Conservation (phyloP, 495 filamentous ascomycete species). For the Geoglossum glabrum region DNA sequence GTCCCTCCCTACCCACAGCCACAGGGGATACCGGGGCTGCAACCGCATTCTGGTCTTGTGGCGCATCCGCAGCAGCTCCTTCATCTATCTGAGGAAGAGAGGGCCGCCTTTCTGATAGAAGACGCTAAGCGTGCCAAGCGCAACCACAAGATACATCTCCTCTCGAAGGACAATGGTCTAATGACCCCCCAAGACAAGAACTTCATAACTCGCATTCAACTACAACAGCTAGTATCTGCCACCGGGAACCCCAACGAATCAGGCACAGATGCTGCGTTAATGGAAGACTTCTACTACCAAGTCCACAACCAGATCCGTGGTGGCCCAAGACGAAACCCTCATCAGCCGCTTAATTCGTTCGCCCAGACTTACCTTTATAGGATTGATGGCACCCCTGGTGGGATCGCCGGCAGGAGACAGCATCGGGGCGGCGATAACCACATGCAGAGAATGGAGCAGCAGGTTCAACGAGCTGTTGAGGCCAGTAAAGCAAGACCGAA, state of each 20-base stretch:
- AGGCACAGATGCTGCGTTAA: constrained; percentile 55
- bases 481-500: constrained; percentile 94
- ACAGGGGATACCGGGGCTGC: background rate
- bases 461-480: constrained; percentile 91
- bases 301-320: constrained; percentile 87
- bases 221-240: constrained; percentile 85
- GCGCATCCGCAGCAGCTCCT: constrained; percentile 51
- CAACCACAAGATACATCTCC: constrained; percentile 90
- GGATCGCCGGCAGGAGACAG: constrained; percentile 40
- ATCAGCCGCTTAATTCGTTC: constrained; percentile 83
- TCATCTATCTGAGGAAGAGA: constrained; percentile 57
- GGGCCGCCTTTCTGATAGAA: constrained; percentile 60
- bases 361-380: constrained; percentile 95
- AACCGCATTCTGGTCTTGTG: background rate
- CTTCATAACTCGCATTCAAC: constrained; percentile 91
- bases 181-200: constrained; percentile 99
- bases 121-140: constrained; percentile 91
- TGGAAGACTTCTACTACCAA: constrained; percentile 97
- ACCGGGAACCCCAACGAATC: constrained; percentile 69
- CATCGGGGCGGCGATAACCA: constrained; percentile 75
- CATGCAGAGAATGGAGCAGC: constrained; percentile 97
- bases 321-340: constrained; percentile 65
- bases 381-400: constrained; percentile 60
- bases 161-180: constrained; percentile 85
- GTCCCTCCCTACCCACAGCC: constrained; percentile 12